Conservation (phyloP, 208 protist species). For the Trichomonas vaginalis region DNA sequence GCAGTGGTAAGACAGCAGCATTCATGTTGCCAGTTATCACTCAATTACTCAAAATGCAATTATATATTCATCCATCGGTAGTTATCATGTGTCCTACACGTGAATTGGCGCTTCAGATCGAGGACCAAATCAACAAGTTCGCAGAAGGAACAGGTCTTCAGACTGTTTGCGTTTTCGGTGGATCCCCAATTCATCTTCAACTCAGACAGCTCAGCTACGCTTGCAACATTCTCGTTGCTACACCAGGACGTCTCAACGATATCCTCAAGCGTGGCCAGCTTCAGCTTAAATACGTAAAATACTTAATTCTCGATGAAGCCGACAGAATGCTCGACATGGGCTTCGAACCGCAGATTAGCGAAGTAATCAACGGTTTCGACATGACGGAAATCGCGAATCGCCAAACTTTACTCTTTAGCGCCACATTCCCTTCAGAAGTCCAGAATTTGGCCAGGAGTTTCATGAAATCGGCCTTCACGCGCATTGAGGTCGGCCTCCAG, state of each 20-base stretch:
- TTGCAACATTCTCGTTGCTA: conserved; percentile 59
- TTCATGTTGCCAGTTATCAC: conserved; percentile 31
- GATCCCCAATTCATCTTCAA: conserved; percentile 43
- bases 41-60: neutral
- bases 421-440: conserved; percentile 93
- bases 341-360: conserved; percentile 39
- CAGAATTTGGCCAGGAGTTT: conserved; percentile 71
- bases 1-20: conserved; percentile 35
- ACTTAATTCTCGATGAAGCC: conserved; percentile 82
- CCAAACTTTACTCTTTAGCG: conserved; percentile 97
- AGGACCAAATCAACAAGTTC: conserved; percentile 64
- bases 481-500: conserved; percentile 41
- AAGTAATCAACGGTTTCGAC: conserved; percentile 21
- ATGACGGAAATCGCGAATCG: conserved; percentile 35
- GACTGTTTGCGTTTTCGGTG: conserved; percentile 32
- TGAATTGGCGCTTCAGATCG: conserved; percentile 81
- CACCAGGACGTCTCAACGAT: conserved; percentile 68
- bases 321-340: conserved; percentile 51
- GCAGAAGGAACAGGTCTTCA: neutral
- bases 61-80: conserved; percentile 46
- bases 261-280: conserved; percentile 49
- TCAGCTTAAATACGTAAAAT: conserved; percentile 50
- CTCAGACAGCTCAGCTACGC: conserved; percentile 42
- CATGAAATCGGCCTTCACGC: conserved; percentile 37
- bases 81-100: conserved; percentile 79